phyloP scores from a whole-genome alignment of 768 basidiomycete genomes.

The Dendrothele bispora region DNA sequence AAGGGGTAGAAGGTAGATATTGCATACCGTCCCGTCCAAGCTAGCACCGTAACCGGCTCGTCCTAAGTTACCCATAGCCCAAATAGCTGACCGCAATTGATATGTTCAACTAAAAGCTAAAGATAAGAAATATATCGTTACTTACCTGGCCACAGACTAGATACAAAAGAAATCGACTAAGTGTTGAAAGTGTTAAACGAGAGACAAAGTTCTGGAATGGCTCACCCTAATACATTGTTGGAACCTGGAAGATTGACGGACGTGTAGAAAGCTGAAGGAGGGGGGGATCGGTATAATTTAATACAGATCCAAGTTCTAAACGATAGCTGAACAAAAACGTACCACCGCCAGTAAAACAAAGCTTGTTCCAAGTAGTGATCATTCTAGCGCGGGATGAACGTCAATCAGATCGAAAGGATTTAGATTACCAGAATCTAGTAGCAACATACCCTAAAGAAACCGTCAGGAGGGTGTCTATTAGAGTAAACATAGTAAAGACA shows the following conservation, averaged over 20 bases:
- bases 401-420: too few relatives aligned
- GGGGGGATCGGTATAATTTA: too few relatives aligned
- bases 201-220: constrained; percentile 21
- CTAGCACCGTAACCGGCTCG: constrained; percentile 57
- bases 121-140: too few relatives aligned
- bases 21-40: constrained; percentile 51
- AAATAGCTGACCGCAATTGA: constrained; percentile 54
- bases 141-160: too few relatives aligned
- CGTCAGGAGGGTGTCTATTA: not conserved
- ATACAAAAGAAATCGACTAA: constrained; percentile 12
- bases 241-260: constrained; percentile 42
- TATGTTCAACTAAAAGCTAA: constrained; percentile 16
- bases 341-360: constrained; percentile 85
- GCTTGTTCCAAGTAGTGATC: constrained; percentile 49
- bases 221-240: constrained; percentile 51
- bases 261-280: too few relatives aligned
- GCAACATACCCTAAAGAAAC: constrained; percentile 7
- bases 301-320: constrained; percentile 66
- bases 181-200: too few relatives aligned
- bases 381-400: constrained; percentile 70
- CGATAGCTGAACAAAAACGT: constrained; percentile 67
- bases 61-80: constrained; percentile 59
- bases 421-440: constrained; percentile 33
- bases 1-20: constrained; percentile 24
- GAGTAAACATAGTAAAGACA: not conserved